A percentile compares a stretch with the other conserved stretches of the same genome.
These are phyloP conservation scores for Coemansia sp. DNA, from an alignment of 192 early-diverging fungal genomes.

Conservation along the genomic window DNA sequence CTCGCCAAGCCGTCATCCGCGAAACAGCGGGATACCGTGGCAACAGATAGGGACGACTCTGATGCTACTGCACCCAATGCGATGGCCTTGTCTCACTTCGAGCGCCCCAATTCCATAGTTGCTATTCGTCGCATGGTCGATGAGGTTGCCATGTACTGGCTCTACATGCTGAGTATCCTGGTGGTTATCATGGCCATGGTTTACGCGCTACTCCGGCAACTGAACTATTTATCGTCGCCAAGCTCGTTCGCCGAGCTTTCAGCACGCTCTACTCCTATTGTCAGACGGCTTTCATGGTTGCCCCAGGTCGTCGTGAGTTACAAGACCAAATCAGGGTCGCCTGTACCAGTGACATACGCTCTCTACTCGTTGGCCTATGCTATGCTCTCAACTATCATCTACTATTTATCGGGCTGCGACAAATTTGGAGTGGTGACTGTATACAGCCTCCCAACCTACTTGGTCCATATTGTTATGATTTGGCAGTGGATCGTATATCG, in stretches of 20 bases:
- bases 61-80: neutral
- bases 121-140: slow-evolving; percentile 5
- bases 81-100: neutral
- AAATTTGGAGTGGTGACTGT: neutral
- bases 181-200: neutral
- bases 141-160: neutral
- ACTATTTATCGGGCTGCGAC: neutral
- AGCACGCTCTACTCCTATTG: neutral
- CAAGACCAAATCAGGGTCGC: neutral
- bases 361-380: neutral
- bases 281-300: neutral
- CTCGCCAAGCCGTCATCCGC: neutral
- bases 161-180: neutral
- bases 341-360: neutral
- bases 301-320: slow-evolving; percentile 10
- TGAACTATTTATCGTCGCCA: neutral
- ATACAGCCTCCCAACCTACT: neutral
- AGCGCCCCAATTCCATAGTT: neutral
- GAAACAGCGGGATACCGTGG: neutral
- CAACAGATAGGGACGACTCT: neutral
- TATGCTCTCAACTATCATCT: neutral
- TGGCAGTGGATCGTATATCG: neutral
- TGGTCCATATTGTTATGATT: neutral
- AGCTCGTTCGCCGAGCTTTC: neutral
- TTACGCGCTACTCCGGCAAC: neutral